These are phyloP conservation scores for Sutorius australiensis DNA, from an alignment of 768 basidiomycete species.

Conservation along the genomic window DNA sequence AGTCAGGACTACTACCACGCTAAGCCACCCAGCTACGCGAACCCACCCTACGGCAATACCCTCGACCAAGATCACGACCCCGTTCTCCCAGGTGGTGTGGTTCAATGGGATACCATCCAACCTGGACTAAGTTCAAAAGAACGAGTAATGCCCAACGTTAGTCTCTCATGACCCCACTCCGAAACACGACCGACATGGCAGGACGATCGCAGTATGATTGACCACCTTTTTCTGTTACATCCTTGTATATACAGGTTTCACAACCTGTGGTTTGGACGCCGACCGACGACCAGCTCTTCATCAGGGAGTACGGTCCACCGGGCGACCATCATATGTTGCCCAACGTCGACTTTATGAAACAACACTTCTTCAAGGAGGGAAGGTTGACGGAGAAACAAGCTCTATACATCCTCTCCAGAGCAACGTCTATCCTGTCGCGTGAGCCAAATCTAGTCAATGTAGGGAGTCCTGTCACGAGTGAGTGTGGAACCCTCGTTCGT, in stretches of 20 bases:
- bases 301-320: conserved; percentile 40
- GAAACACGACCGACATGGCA: conserved; percentile 10
- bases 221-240: conserved; percentile 18
- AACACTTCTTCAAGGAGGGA: conserved; percentile 88
- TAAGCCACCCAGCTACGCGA: conserved; percentile 10
- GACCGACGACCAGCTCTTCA: conserved; percentile 71
- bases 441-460: conserved; percentile 89
- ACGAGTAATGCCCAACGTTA: conserved; percentile 32
- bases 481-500: conserved; percentile 27
- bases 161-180: conserved; percentile 20
- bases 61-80: conserved; percentile 32
- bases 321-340: conserved; percentile 47
- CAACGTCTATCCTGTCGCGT: conserved; percentile 58
- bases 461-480: conserved; percentile 87
- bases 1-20: conserved; percentile 25
- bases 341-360: conserved; percentile 75
- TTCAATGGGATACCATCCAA: conserved; percentile 19
- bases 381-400: conserved; percentile 82
- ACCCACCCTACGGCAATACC: conserved; percentile 9
- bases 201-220: conserved; percentile 26
- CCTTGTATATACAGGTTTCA: conserved; percentile 50
- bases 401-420: conserved; percentile 69
- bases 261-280: conserved; percentile 62
- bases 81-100: conserved; percentile 21
- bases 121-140: conserved; percentile 25